Evolutionary conservation across 768 basidiomycete genomes (phyloP).

Genomic region (Macrolepiota fuliginosa): DNA sequence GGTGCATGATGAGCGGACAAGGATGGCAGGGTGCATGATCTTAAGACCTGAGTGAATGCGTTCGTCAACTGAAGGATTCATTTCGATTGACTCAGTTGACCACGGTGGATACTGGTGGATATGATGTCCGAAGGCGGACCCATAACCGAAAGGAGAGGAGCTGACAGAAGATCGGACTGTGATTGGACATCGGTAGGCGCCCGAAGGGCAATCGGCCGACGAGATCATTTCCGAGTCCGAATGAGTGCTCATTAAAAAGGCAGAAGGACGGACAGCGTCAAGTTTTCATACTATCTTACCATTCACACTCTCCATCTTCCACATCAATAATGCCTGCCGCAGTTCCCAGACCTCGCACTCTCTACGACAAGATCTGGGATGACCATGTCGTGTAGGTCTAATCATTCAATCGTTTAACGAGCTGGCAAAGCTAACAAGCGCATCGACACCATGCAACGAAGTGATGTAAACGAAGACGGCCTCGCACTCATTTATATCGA

Average conservation of each 20-base stretch:
- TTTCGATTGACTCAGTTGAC: background rate
- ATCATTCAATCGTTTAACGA: conserved; percentile 7
- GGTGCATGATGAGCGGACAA: background rate
- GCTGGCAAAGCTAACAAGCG: conserved; percentile 15
- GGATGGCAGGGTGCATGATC: background rate
- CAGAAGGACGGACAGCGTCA: conserved; percentile 11
- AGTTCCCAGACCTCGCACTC: conserved; percentile 65
- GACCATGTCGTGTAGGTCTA: conserved; percentile 85
- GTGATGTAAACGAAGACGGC: conserved; percentile 72
- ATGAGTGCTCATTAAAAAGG: conserved; percentile 6
- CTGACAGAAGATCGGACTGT: conserved; percentile 7
- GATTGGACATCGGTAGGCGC: conserved; percentile 15
- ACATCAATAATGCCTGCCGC: conserved; percentile 36
- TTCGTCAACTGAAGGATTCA: background rate
- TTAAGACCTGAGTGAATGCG: too few species aligned
- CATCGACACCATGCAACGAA: conserved; percentile 25
- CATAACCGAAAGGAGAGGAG: background rate
- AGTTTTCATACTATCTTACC: conserved; percentile 9
- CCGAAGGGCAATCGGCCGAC: conserved; percentile 14
- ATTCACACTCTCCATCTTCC: conserved; percentile 13
- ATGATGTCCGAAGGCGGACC: background rate
- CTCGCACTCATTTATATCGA: conserved; percentile 83
- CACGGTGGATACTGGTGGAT: background rate
- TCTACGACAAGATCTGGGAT: conserved; percentile 98
- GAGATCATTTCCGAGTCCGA: conserved; percentile 7